Evolutionary conservation across 306 rosid species (phyloP).

Genomic region (Glycine tomentella): DNA sequence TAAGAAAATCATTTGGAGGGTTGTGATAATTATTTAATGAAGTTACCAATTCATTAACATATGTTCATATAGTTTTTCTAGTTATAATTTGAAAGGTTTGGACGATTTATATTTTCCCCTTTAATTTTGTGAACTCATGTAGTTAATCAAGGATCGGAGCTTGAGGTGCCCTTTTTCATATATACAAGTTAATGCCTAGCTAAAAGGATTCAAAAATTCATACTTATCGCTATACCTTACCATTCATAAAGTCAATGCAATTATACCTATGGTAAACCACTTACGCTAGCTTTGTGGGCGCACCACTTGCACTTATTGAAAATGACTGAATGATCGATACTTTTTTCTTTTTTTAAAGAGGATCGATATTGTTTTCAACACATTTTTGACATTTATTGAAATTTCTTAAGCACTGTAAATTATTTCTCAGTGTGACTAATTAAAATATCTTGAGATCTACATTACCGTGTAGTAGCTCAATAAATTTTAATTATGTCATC

Average conservation of each 20-base stretch:
- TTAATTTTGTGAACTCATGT: no score
- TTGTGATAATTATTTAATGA: background rate
- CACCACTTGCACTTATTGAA: background rate
- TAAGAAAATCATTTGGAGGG: no score
- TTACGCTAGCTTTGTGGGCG: background rate
- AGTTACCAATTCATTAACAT: background rate
- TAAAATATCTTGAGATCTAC: no score
- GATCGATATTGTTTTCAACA: background rate
- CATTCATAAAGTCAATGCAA: slow-evolving; percentile 2
- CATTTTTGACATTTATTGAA: no score
- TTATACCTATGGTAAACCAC: background rate
- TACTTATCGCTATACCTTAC: background rate
- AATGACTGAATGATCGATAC: background rate
- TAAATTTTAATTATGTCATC: no score
- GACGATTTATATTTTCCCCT: background rate
- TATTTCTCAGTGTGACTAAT: no score
- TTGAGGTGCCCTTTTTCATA: background rate
- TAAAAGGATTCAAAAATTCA: background rate
- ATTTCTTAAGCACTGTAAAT: no score
- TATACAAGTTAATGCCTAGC: background rate
- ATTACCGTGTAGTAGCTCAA: no score
- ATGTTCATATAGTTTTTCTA: background rate
- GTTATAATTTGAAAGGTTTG: background rate
- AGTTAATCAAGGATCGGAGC: no score
- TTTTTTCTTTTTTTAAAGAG: no score